Percentiles rank a stretch among this genome's conserved stretches.
Conservation (phyloP, 129 eudicot species). For the Flaveria robusta region DNA sequence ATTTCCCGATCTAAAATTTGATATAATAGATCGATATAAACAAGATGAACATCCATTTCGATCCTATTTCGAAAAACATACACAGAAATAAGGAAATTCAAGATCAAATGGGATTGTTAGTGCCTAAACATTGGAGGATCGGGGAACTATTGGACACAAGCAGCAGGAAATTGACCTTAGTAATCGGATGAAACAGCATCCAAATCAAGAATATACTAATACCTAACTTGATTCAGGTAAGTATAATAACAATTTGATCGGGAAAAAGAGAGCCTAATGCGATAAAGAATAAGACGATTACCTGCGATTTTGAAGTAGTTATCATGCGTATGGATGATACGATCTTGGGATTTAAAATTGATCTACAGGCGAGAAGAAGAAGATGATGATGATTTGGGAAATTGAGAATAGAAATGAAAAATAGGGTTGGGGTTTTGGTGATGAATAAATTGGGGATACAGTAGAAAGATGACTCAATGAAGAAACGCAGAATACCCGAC, state of each 20-base stretch:
- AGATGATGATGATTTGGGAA: not conserved
- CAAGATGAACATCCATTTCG: not conserved
- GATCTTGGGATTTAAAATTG: not conserved
- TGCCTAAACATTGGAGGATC: slow-evolving; percentile 19
- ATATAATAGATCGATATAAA: not conserved
- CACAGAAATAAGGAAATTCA: not conserved
- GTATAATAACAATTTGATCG: not conserved
- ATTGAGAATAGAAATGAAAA: too few species aligned
- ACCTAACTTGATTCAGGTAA: slow-evolving; percentile 24
- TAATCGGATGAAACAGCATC: slow-evolving; percentile 18
- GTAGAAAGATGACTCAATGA: slow-evolving; percentile 25
- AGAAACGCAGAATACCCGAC: slow-evolving; percentile 29
- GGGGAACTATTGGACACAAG: not conserved
- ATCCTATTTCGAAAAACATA: not conserved
- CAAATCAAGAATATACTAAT: not conserved
- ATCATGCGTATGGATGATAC: slow-evolving; percentile 25
- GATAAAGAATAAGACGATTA: not conserved
- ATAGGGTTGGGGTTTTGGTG: slow-evolving; percentile 26
- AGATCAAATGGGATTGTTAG: slow-evolving; percentile 13
- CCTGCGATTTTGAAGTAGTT: slow-evolving; percentile 15
- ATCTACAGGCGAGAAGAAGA: not conserved
- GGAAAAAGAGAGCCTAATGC: not conserved
- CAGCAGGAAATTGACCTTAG: not conserved
- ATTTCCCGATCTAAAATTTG: not conserved
- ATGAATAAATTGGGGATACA: slow-evolving; percentile 27